Evolutionary conservation across 2,329 filamentous ascomycete genomes (phyloP).

Genomic region (Amphichorda felina): DNA sequence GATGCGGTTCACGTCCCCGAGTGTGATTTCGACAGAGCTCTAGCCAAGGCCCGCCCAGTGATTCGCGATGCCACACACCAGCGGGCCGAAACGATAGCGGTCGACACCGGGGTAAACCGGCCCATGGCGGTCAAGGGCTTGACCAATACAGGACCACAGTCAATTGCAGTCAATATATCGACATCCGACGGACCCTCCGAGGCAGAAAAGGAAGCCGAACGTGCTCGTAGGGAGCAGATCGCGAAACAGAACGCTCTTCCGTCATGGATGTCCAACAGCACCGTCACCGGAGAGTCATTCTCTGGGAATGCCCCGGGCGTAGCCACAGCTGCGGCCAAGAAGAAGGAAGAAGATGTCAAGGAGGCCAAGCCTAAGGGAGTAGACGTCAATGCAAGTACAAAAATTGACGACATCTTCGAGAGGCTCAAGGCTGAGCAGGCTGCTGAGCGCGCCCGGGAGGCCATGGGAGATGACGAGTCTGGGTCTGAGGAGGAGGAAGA

Average conservation of each 20-base stretch:
- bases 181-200: slow-evolving; percentile 53
- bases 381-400: slow-evolving; percentile 39
- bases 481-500: slow-evolving; percentile 12
- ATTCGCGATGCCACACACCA: slow-evolving; percentile 57
- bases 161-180: slow-evolving; percentile 58
- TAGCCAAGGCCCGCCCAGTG: slow-evolving; percentile 51
- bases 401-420: slow-evolving; percentile 57
- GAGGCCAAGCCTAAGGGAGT: slow-evolving; percentile 25
- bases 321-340: slow-evolving; percentile 11
- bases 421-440: slow-evolving; percentile 51
- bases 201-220: slow-evolving; percentile 53
- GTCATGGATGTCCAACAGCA: slow-evolving; percentile 60
- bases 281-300: slow-evolving; percentile 53
- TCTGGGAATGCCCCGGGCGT: slow-evolving; percentile 8
- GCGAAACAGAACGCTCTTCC: slow-evolving; percentile 59
- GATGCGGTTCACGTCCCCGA: slow-evolving; percentile 64
- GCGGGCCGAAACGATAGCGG: slow-evolving; percentile 44
- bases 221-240: slow-evolving; percentile 51
- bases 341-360: slow-evolving; percentile 31
- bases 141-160: slow-evolving; percentile 53
- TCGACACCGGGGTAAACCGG: slow-evolving; percentile 38
- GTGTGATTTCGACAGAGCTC: slow-evolving; percentile 60
- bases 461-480: slow-evolving; percentile 4
- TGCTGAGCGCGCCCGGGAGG: slow-evolving; percentile 24
- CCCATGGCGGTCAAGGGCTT: slow-evolving; percentile 61